A percentile compares a stretch with the other conserved stretches of the same genome.
These are phyloP conservation scores for Lactarius sanguifluus DNA, from an alignment of 768 basidiomycete genomes.

Conservation along the genomic window DNA sequence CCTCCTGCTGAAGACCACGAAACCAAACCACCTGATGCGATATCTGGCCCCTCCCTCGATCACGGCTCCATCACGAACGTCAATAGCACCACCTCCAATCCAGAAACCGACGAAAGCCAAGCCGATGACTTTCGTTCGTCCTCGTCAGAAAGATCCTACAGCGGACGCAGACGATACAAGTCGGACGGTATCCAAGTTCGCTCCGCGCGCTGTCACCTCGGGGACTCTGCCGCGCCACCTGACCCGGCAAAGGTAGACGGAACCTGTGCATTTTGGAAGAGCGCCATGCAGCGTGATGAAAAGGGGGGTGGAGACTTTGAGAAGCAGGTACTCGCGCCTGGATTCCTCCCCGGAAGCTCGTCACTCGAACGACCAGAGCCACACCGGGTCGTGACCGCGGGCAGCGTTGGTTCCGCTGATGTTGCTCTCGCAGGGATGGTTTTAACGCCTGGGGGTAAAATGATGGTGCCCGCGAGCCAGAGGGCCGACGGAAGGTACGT, in stretches of 20 bases:
- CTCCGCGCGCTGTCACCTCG: not conserved
- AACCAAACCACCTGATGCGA: not conserved
- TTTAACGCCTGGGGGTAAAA: conserved; percentile 9
- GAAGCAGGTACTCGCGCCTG: not conserved
- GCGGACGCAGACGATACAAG: conserved; percentile 13
- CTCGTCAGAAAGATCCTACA: not conserved
- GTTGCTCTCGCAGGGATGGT: conserved; percentile 10
- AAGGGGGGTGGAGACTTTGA: not conserved
- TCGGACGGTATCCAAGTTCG: conserved; percentile 20
- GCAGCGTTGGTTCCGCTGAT: not conserved
- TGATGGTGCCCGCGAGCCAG: conserved; percentile 23
- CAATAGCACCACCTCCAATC: too few relatives aligned
- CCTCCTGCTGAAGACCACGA: not conserved
- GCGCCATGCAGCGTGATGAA: not conserved
- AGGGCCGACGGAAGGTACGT: conserved; percentile 22
- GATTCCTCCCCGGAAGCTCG: not conserved
- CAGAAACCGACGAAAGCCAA: not conserved
- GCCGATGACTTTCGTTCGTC: not conserved
- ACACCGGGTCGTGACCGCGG: not conserved
- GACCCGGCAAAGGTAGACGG: conserved; percentile 7
- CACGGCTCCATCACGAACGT: not conserved
- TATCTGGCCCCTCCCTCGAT: not conserved
- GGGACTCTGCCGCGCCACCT: conserved; percentile 1
- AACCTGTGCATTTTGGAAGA: conserved; percentile 12
- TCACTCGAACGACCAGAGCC: not conserved